Base-by-base conservation (phyloP, 352 stramenopile genomes). In the Globisporangium echinulatum region DNA sequence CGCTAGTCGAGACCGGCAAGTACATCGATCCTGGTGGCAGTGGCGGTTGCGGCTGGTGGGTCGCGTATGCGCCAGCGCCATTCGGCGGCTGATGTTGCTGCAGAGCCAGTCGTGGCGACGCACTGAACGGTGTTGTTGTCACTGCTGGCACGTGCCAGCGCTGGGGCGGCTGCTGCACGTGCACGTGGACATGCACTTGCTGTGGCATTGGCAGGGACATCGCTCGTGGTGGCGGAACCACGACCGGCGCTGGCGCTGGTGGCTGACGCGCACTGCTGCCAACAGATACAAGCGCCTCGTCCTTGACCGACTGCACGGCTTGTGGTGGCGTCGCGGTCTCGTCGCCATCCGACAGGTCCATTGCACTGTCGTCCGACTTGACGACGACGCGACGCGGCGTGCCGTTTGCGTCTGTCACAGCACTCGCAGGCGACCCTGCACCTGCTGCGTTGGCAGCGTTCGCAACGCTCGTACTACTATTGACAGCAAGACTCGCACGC, bases 331-430 rank as follows among this genome's bases (percentile, higher is more conserved):
- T 55, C 42, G 37, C 39, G 3, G 33, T 54, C 44, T 82, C 74
- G 46, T 86, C 76, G 14, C 54, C 72, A 52, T 89, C 82, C 25
- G 75, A 89, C 48, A 89, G 57, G 40, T 89, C 82, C 82, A 89
- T 91, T 3, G 79, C 82, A 37, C 77, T 87, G 53, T 91, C 79
- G 15, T 64, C 59, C 15, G 59, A 64, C 53, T 49, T 59, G 46
- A 55, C 44, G 33, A 59, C 52, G n/a, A 48, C 40, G 19, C 15
- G 46, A 80, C 48, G 78, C 72, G 14, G 51, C 38, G n/a, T 36
- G 63, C 53, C 48, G 58, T 64, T 55, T 63, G 36, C 55, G n/a
- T 14, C 42, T n/a, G n/a, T n/a, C 70, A 1, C 17, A 15, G 33
- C 46, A 33, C n/a, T 49, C 5, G n/a, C 14, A 36, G 46, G 14